A percentile compares a stretch with the other conserved stretches of the same genome.
Evolutionary conservation across 1,284 basidiomycete species (phyloP).

Genomic region (Irpex sp.): DNA sequence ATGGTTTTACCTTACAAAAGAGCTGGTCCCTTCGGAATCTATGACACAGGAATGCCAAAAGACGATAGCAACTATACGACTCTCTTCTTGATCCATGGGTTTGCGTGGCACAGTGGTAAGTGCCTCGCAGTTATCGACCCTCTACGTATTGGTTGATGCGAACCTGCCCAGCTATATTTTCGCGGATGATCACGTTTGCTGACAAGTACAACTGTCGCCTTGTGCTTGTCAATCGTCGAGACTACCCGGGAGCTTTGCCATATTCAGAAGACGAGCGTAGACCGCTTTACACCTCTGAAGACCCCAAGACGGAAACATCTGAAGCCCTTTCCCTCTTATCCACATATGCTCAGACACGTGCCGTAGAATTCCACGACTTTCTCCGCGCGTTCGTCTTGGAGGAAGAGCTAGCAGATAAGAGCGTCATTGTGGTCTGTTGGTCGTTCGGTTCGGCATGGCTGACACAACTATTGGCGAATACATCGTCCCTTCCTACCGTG

Average conservation of each 20-base stretch:
- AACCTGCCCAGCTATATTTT: constrained; percentile 10
- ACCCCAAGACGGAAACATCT: neutral
- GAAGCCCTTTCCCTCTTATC: constrained; percentile 11
- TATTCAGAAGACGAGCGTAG: constrained; percentile 18
- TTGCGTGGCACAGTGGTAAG: constrained; percentile 7
- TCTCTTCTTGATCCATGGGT: constrained; percentile 9
- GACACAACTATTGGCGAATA: constrained; percentile 15
- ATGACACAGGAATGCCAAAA: constrained; percentile 52
- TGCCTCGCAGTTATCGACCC: neutral
- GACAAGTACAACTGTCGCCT: constrained; percentile 18
- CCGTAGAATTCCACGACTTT: constrained; percentile 14
- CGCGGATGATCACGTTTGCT: constrained; percentile 11
- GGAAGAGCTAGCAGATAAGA: constrained; percentile 10
- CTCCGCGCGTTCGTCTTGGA: constrained; percentile 8
- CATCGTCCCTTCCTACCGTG: constrained; percentile 8
- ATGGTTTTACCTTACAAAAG: neutral
- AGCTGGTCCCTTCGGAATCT: constrained; percentile 31
- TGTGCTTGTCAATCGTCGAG: constrained; percentile 25
- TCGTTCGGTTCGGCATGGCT: constrained; percentile 17
- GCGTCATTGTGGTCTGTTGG: constrained; percentile 15
- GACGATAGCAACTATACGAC: constrained; percentile 30
- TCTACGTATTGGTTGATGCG: no score
- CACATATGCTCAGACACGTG: constrained; percentile 10
- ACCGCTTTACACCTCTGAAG: constrained; percentile 2
- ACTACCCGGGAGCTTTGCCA: constrained; percentile 23